phyloP scores from a whole-genome alignment of 371 early-diverging fungal genomes.

The Apophysomyces variabilis region DNA sequence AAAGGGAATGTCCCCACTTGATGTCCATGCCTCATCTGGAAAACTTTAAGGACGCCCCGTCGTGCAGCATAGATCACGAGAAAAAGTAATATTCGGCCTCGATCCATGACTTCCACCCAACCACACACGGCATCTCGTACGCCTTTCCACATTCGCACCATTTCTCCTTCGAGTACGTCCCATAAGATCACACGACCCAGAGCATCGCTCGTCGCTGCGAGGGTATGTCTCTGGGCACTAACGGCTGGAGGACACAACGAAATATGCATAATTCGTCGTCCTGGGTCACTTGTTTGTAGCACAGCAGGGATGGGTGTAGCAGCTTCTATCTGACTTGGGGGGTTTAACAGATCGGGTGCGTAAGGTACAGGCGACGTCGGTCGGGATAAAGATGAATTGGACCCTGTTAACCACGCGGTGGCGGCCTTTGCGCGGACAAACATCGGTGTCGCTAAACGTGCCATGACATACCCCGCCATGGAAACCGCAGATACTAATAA shows the following conservation, averaged over 20 bases:
- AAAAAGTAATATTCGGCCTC: slow-evolving; percentile 44
- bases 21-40: slow-evolving; percentile 63
- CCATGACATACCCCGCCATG: slow-evolving; percentile 62
- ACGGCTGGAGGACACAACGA: slow-evolving; percentile 51
- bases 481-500: slow-evolving; percentile 62
- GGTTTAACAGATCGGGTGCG: slow-evolving; percentile 43
- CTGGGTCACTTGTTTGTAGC: slow-evolving; percentile 47
- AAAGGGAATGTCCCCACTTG: slow-evolving; percentile 64
- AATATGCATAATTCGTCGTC: slow-evolving; percentile 55
- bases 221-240: slow-evolving; percentile 47
- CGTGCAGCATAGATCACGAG: slow-evolving; percentile 65
- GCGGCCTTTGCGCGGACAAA: slow-evolving; percentile 64
- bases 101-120: slow-evolving; percentile 55
- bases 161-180: slow-evolving; percentile 60
- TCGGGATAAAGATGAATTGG: slow-evolving; percentile 12
- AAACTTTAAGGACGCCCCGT: slow-evolving; percentile 60
- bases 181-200: slow-evolving; percentile 69
- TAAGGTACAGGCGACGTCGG: slow-evolving; percentile 48
- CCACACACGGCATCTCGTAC: slow-evolving; percentile 68
- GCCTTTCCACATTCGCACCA: slow-evolving; percentile 74
- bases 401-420: slow-evolving; percentile 48
- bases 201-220: slow-evolving; percentile 66
- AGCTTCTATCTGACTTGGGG: slow-evolving; percentile 54
- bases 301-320: slow-evolving; percentile 57
- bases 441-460: slow-evolving; percentile 60